Evolutionary conservation across 805 yeast species (phyloP), one percentile per base, ranked within the genome.

Genomic region (Wickerhamomyces chaumierensis): DNA sequence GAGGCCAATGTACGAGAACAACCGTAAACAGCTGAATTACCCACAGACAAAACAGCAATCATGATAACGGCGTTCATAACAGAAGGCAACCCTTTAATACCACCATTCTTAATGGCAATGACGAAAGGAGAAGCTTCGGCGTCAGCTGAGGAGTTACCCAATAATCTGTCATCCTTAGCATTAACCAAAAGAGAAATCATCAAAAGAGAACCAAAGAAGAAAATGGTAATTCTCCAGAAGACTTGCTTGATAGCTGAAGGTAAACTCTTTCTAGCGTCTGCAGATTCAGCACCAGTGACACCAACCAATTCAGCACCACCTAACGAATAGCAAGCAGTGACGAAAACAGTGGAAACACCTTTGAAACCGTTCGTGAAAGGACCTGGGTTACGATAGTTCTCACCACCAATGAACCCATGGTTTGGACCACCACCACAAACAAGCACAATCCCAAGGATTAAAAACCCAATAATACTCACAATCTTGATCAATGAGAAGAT

Each of bases 281-380:
- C 54, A 12, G 75, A 57, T 48, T 71, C 78, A 27, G 72, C 68
- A 35, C 69, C 65, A 18, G 77, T 69, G 32, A 71, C 49, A 35
- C 75, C 76, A 44, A 69, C 63, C 52, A 71, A 52, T 48, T 71
- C 77, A 36, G 74, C 60, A 36, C 77, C 77, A 42, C 71, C 60
- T 48, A 73, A 73, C 9, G 76, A 69, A 52, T 71, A 71, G 2
- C 72, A 69, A 14, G 78, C 74, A 25, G 73, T 70, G 27, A 70
- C 75, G 49, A 73, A 71, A 18, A 71, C 76, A 1, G 73, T 56
- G 41, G 72, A 66, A 20, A 71, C 61, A 46, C 76, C 77, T 46
- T 72, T 71, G 51, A 72, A 72, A 8, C 74, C 69, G 35, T 72
- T 57, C 11, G 75, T 71, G 51, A 82, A 78, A 0, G 87, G 76